Evolutionary conservation across 2,329 filamentous ascomycete genomes (phyloP).

Genomic region (Aspergillus versicolor): DNA sequence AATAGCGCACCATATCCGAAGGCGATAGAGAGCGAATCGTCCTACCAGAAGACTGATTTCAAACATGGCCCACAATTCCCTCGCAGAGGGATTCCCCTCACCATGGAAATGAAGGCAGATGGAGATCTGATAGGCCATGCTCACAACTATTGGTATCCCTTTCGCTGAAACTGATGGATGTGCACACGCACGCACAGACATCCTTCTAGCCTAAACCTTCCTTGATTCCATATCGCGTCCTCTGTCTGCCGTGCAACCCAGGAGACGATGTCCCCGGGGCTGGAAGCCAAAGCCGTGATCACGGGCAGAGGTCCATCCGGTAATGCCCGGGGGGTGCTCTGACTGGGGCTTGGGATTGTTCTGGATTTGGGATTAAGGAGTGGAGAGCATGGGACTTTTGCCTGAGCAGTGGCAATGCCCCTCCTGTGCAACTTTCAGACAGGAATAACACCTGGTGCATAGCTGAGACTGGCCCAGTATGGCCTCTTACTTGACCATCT

Average conservation of each 20-base stretch:
- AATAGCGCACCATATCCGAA: not conserved
- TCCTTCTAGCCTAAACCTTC: not conserved
- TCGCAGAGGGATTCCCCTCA: not conserved
- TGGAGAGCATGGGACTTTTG: not conserved
- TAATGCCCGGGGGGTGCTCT: not conserved
- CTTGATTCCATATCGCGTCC: not conserved
- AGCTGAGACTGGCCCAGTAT: not conserved
- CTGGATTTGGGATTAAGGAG: not conserved
- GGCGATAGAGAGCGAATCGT: not conserved
- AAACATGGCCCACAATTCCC: not conserved
- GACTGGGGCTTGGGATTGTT: not conserved
- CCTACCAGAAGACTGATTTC: not conserved
- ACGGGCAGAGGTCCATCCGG: not conserved
- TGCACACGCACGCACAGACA: conserved; percentile 2
- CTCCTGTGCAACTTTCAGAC: conserved; percentile 2
- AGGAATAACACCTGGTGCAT: not conserved
- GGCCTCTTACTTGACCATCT: not conserved
- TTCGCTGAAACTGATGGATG: conserved; percentile 1
- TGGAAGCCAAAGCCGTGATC: not conserved
- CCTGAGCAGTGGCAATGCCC: not conserved
- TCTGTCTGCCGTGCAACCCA: conserved; percentile 2
- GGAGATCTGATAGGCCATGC: not conserved
- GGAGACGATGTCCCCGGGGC: not conserved
- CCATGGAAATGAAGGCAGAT: not conserved
- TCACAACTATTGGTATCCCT: not conserved